Conservation (phyloP, 2,329 filamentous ascomycete genomes). For the Hypoxylon sp. region DNA sequence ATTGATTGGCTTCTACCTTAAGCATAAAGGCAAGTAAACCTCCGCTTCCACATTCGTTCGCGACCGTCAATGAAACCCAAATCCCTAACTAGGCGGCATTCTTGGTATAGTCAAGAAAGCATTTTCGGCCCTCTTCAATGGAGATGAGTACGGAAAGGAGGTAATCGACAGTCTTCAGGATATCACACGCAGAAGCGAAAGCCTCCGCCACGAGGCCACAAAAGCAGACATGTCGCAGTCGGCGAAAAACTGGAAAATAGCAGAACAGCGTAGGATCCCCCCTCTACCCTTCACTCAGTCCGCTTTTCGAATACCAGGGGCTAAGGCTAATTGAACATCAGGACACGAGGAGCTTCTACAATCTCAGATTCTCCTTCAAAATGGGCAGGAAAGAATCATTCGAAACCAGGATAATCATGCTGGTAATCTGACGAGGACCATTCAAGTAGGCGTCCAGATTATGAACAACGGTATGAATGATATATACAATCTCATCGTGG, state of each 20-base stretch:
- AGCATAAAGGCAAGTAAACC: background rate
- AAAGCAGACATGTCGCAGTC: conserved; percentile 9
- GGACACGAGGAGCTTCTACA: background rate
- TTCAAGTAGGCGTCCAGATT: background rate
- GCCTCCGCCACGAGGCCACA: background rate
- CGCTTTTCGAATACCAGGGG: background rate
- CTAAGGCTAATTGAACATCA: background rate
- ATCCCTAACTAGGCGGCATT: background rate
- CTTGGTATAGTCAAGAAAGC: background rate
- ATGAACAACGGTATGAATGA: background rate
- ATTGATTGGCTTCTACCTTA: conserved; percentile 8
- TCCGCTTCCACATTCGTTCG: background rate
- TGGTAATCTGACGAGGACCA: background rate
- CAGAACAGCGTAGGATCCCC: conserved; percentile 1
- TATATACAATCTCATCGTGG: background rate
- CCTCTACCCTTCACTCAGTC: background rate
- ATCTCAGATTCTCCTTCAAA: background rate
- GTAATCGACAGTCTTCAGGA: conserved; percentile 3
- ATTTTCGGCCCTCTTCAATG: background rate
- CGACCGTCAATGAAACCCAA: background rate
- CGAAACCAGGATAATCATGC: background rate
- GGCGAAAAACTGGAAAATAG: background rate
- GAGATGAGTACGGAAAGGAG: conserved; percentile 2
- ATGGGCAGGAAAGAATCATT: background rate
- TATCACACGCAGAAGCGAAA: conserved; percentile 1